Evolutionary conservation across 2,329 filamentous ascomycete species (phyloP).

Genomic region (Alternaria burnsii): DNA sequence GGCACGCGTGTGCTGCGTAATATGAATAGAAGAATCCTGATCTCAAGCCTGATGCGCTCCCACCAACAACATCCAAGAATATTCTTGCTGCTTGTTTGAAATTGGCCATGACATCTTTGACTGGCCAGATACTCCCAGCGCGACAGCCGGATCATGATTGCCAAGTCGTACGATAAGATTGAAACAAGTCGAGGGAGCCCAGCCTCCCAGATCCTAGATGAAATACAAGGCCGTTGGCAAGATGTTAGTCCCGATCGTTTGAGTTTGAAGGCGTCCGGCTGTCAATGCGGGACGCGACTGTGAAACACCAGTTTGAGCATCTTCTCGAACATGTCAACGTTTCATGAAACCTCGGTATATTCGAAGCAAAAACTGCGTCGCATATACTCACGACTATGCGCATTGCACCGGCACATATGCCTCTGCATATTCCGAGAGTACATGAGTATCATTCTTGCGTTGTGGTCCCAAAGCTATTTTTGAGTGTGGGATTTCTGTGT

Average conservation of each 20-base stretch:
- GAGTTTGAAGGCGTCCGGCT: constrained; percentile 11
- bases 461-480: background rate
- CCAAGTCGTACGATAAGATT: constrained; percentile 9
- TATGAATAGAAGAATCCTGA: constrained; percentile 13
- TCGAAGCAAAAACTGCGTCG: constrained; percentile 17
- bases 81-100: constrained; percentile 14
- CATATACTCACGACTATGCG: constrained; percentile 3
- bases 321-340: constrained; percentile 33
- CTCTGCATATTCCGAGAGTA: constrained; percentile 6
- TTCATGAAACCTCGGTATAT: constrained; percentile 32
- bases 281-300: constrained; percentile 17
- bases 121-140: constrained; percentile 11
- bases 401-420: background rate
- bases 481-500: background rate
- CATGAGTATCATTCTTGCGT: constrained; percentile 4
- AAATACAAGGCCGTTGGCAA: constrained; percentile 5
- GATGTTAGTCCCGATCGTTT: constrained; percentile 3
- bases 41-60: background rate
- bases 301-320: constrained; percentile 33
- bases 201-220: constrained; percentile 4
- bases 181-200: constrained; percentile 8
- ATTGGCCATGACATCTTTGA: constrained; percentile 19
- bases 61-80: constrained; percentile 10
- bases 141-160: background rate
- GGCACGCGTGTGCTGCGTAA: constrained; percentile 7